Evolutionary conservation across 176 grass and related monocot genomes (phyloP), one percentile per base, ranked within the genome.

Genomic region (Aegilops bicornis): DNA sequence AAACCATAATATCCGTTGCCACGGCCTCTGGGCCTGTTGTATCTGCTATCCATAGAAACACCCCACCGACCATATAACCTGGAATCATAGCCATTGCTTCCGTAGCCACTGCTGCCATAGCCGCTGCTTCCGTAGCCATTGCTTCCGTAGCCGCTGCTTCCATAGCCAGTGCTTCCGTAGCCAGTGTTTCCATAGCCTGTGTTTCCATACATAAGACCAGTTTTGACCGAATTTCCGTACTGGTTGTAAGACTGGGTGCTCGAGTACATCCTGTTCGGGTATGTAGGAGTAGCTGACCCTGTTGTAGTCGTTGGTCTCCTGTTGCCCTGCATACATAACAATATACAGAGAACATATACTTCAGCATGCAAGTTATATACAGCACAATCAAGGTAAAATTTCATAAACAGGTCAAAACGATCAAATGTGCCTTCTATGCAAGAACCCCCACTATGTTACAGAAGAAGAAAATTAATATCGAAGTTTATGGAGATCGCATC

Each of bases 191-290:
- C 88, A 31, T 89, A 98, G 19, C 84, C 86, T 37, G 82, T 95
- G 40, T 66, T 84, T 43, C 82, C 88, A 36, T 89, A 98, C 8
- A 79, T 70, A 79, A 92, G 73, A 24, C 73, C 88, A 54, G 84
- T 87, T 92, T 90, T 92, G 22, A 88, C 63, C 19, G 91, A 78
- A 80, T 88, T 93, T 50, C 90, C 89, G 73, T 94, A 94, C 58
- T 93, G 94, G 69, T 61, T 80, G 78, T 92, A 94, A 19, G 91
- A 87, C 30, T 81, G 83, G 70, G 87, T 88, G 79, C 87, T 89
- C n/a, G 88, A 87, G 40, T 95, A 94, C 82, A 98, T 92, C 59
- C 93, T 95, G 69, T 94, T 94, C n/a, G 79, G 32, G 59, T 83
- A 95, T 58, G 84, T 89, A 77, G 86, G 88, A 50, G 83, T 33